Base-by-base conservation (phyloP, 805 yeast species). In the Spathaspora hagerdaliae region DNA sequence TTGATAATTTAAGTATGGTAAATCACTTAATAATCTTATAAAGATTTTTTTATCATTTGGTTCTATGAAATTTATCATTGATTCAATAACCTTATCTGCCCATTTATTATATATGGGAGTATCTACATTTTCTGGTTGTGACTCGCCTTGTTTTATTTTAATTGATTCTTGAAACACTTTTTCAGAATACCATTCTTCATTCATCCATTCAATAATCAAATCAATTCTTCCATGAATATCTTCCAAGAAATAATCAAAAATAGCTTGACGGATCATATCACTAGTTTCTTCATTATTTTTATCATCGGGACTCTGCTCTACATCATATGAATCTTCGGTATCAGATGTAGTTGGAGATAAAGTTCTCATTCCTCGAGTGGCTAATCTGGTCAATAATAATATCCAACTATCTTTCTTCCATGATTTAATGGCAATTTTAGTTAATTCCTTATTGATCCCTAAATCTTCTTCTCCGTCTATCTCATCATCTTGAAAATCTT, bases 171-270 rank as follows among this genome's bases (percentile, higher is more conserved):
- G 64, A 41, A 57, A 55, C 3, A 77, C 76, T 46, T 57, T 67
- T 57, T 83, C 87, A 41, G 79, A 71, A 65, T 80, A 83, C 95
- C 97, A 94, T 63, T 94, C 99, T 65, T 94, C 99, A 56, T 86
- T 91, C 45, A 94, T 68, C 99, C 99, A 94, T 51, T 86, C 90
- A 34, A 92, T 81, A 14, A 89, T 82, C 32, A 84, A 65, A 47
- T 87, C 95, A 10, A 91, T 74, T 32, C 92, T 71, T 8, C 71
- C 73, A 45, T 85, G 85, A 54, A 91, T 82, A 57, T 86, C 87
- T 9, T 76, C 82, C 55, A 87, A 71, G 45, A 89, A 83, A 59
- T 85, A 87, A 13, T 82, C 81, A 49, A 85, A 83, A 9, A 94
- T 67, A 19, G 88, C 79, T 19, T 77, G 80, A 53, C 97, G 74